These are phyloP conservation scores for Neurospora hispaniola DNA, from an alignment of 495 filamentous ascomycete genomes.

Conservation along the genomic window DNA sequence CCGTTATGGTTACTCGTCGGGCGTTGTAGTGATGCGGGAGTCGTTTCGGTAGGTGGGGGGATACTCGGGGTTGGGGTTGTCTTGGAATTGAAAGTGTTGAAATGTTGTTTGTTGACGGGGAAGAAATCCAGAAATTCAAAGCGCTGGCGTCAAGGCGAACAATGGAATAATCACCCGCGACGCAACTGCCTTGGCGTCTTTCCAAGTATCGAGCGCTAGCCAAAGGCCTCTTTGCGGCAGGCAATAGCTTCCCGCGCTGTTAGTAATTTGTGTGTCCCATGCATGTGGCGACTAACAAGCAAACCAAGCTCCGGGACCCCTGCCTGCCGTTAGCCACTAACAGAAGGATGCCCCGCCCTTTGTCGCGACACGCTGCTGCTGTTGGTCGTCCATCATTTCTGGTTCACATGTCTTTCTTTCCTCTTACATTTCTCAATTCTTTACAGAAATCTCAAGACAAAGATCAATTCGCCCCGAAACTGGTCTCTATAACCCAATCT, in stretches of 20 bases:
- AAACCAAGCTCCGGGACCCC: not conserved
- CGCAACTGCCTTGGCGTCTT: not conserved
- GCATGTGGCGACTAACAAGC: not conserved
- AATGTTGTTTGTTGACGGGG: not conserved
- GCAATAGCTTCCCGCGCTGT: not conserved
- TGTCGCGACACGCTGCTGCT: not conserved
- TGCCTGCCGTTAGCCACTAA: not conserved
- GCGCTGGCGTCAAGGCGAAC: not conserved
- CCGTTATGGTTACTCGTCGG: slow-evolving; percentile 1
- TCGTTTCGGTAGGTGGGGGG: not conserved
- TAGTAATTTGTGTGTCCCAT: not conserved
- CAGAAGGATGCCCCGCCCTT: not conserved
- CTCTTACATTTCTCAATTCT: not conserved
- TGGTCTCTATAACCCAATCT: not conserved
- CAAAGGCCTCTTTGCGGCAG: not conserved
- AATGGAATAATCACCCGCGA: not conserved
- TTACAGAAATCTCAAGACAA: not conserved
- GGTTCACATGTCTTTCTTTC: not conserved
- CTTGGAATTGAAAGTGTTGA: not conserved
- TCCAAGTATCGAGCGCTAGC: not conserved
- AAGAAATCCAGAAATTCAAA: not conserved
- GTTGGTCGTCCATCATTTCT: not conserved
- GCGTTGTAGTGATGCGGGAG: not conserved
- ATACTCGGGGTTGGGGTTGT: not conserved
- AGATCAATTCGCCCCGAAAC: not conserved